Conservation (phyloP, 2,329 filamentous ascomycete genomes). For the Fusarium sp. region DNA sequence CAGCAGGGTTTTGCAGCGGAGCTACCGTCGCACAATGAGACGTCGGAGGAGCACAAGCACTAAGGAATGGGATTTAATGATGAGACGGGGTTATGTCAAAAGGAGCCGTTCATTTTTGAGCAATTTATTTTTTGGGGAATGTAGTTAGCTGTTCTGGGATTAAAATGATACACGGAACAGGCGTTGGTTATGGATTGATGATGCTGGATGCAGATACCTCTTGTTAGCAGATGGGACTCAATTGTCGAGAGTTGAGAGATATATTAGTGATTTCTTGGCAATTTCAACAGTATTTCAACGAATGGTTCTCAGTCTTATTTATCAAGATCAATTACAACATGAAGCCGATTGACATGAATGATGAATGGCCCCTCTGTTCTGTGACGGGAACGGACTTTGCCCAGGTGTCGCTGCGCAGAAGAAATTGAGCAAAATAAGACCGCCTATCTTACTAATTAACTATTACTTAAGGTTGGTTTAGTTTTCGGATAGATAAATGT, state of each 20-base stretch:
- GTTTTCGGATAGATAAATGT: too few species aligned
- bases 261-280: too few species aligned
- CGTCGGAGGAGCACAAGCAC: conserved; percentile 58
- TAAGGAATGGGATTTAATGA: not conserved
- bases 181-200: conserved; percentile 23
- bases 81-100: not conserved
- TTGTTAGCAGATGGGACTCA: conserved; percentile 7
- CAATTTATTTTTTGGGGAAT: not conserved
- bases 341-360: too few species aligned
- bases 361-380: too few species aligned
- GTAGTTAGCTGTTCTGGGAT: conserved; percentile 9
- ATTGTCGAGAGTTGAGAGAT: too few species aligned
- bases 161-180: conserved; percentile 22
- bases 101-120: conserved; percentile 18
- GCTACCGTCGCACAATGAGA: conserved; percentile 63
- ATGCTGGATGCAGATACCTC: conserved; percentile 22
- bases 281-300: too few species aligned
- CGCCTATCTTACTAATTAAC: too few species aligned
- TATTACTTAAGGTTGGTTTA: too few species aligned
- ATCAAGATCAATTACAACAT: too few species aligned
- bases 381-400: too few species aligned
- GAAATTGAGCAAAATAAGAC: not conserved
- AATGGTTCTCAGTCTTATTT: too few species aligned
- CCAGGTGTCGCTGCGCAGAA: too few species aligned
- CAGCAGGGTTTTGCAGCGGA: conserved; percentile 59